Percentiles rank a stretch among this genome's conserved stretches.
phyloP scores from a whole-genome alignment of 2,329 filamentous ascomycete genomes.

The Aureobasidium sp. region DNA sequence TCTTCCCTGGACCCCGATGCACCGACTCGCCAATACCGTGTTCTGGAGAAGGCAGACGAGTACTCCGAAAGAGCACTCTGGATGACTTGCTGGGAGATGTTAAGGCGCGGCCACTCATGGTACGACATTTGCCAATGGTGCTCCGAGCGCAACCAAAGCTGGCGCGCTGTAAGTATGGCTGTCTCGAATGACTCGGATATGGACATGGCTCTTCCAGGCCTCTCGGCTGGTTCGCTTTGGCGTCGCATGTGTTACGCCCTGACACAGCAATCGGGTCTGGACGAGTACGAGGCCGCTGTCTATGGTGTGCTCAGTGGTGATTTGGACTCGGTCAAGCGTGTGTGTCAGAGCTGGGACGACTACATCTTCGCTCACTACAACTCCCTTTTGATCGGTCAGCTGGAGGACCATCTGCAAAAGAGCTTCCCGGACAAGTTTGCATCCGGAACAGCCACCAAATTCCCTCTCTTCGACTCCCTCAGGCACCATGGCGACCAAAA shows the following conservation, averaged over 20 bases:
- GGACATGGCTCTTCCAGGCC: constrained; percentile 29
- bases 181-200: constrained; percentile 47
- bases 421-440: constrained; percentile 46
- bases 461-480: constrained; percentile 56
- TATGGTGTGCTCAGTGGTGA: constrained; percentile 88
- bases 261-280: constrained; percentile 55
- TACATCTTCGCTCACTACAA: constrained; percentile 83
- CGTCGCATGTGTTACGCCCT: constrained; percentile 69
- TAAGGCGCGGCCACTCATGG: constrained; percentile 72
- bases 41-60: constrained; percentile 71
- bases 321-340: constrained; percentile 63
- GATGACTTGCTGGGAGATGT: constrained; percentile 88
- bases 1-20: constrained; percentile 92
- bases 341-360: constrained; percentile 77
- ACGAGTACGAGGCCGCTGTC: constrained; percentile 77
- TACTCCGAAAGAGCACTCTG: constrained; percentile 86
- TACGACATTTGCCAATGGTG: constrained; percentile 77
- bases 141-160: constrained; percentile 72
- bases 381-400: constrained; percentile 68
- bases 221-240: constrained; percentile 49
- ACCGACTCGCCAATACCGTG: constrained; percentile 65
- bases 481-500: constrained; percentile 50
- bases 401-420: constrained; percentile 59
- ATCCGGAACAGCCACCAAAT: constrained; percentile 48
- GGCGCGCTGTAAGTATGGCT: constrained; percentile 77